phyloP scores from a whole-genome alignment of 331 rosid genomes.

The Malus hybrid region DNA sequence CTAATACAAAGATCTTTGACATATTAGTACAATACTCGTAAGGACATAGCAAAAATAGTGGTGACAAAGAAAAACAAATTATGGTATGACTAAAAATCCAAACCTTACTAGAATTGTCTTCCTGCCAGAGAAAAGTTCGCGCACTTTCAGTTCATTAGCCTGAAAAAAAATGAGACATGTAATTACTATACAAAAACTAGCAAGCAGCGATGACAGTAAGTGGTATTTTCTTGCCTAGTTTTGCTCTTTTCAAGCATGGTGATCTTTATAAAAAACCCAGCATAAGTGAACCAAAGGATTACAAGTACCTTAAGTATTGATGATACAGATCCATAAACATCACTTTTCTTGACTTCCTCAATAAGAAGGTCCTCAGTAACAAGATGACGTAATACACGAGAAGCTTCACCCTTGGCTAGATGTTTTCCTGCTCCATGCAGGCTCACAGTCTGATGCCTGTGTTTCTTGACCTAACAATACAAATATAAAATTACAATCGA shows the following conservation, averaged over 20 bases:
- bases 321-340: slow-evolving; percentile 83
- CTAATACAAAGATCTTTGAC: background rate
- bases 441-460: slow-evolving; percentile 62
- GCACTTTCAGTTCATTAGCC: slow-evolving; percentile 56
- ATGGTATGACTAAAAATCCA: slow-evolving; percentile 12
- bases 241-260: background rate
- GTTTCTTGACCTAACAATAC: slow-evolving; percentile 64
- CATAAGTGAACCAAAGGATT: background rate
- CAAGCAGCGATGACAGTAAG: background rate
- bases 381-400: slow-evolving; percentile 82
- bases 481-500: slow-evolving; percentile 7
- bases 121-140: slow-evolving; percentile 41
- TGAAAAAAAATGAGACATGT: slow-evolving; percentile 10
- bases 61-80: background rate
- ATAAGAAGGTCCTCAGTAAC: slow-evolving; percentile 63
- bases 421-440: slow-evolving; percentile 91
- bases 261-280: background rate
- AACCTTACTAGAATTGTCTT: slow-evolving; percentile 58
- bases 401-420: slow-evolving; percentile 85
- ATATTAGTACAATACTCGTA: background rate
- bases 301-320: slow-evolving; percentile 66
- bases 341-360: slow-evolving; percentile 95
- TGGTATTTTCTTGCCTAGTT: slow-evolving; percentile 3
- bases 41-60: background rate
- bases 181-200: slow-evolving; percentile 3